Conservation (phyloP, 345 rosid species). For the Salix koriyanagi region DNA sequence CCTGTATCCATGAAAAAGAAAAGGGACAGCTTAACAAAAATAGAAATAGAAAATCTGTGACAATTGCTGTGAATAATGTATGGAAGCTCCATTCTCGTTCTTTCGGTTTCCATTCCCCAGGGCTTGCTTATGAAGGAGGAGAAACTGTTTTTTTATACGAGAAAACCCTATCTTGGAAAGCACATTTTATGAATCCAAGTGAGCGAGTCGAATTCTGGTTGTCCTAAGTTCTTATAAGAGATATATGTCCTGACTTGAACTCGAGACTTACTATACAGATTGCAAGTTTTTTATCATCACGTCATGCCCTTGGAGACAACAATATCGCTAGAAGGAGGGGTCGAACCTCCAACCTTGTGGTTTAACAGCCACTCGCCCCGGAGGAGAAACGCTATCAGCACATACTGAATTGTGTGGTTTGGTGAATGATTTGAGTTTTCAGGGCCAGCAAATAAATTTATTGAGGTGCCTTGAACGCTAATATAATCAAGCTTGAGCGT, state of each 20-base stretch:
- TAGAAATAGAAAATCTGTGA: conserved; percentile 12
- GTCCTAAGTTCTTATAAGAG: too few relatives aligned
- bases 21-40: conserved; percentile 3
- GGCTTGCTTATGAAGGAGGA: neutral
- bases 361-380: too few relatives aligned
- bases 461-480: conserved; percentile 10
- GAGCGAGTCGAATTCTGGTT: too few relatives aligned
- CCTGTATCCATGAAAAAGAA: conserved; percentile 27
- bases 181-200: too few relatives aligned
- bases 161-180: too few relatives aligned
- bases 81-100: conserved; percentile 2
- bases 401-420: conserved; percentile 8
- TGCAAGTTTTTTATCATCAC: too few relatives aligned
- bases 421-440: conserved; percentile 19
- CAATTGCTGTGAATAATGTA: neutral
- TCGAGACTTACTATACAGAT: too few relatives aligned
- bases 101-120: neutral
- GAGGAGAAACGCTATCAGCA: neutral
- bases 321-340: too few relatives aligned
- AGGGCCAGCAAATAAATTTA: conserved; percentile 13
- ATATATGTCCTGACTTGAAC: too few relatives aligned
- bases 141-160: neutral
- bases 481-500: conserved; percentile 19
- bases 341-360: too few relatives aligned
- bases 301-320: too few relatives aligned